Percentiles rank a stretch among this genome's conserved stretches.
These are phyloP conservation scores for Dryas octopetala DNA, from an alignment of 306 rosid genomes.

Conservation along the genomic window DNA sequence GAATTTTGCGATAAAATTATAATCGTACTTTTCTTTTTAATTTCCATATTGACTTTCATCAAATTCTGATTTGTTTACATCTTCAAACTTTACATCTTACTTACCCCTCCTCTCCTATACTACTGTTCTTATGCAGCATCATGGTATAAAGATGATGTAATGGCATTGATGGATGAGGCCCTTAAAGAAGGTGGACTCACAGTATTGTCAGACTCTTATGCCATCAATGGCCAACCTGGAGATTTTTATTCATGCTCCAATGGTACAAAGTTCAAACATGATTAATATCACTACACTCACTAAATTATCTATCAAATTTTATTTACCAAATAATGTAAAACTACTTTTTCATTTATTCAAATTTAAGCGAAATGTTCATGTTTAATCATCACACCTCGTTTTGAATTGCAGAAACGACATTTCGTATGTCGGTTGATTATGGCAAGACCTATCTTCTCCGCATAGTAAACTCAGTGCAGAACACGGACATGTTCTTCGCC, in stretches of 20 bases:
- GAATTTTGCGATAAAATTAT: no score
- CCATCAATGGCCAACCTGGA: constrained; percentile 69
- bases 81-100: background rate
- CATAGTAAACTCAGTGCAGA: constrained; percentile 43
- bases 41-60: no score
- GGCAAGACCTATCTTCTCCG: constrained; percentile 51
- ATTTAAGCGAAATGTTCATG: no score
- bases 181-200: constrained; percentile 38
- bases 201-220: constrained; percentile 43
- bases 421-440: constrained; percentile 31
- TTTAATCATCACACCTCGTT: background rate
- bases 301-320: background rate
- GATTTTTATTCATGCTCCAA: constrained; percentile 53
- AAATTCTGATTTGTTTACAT: no score
- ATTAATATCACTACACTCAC: background rate
- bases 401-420: constrained; percentile 28
- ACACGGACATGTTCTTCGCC: constrained; percentile 38
- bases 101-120: background rate
- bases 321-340: background rate
- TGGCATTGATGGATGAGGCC: constrained; percentile 28
- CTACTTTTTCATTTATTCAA: no score
- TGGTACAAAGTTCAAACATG: background rate
- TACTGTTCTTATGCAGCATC: constrained; percentile 11
- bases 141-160: constrained; percentile 60
- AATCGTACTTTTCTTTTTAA: no score